phyloP scores from a whole-genome alignment of 2,329 filamentous ascomycete genomes.

The Exophiala alcalophila region DNA sequence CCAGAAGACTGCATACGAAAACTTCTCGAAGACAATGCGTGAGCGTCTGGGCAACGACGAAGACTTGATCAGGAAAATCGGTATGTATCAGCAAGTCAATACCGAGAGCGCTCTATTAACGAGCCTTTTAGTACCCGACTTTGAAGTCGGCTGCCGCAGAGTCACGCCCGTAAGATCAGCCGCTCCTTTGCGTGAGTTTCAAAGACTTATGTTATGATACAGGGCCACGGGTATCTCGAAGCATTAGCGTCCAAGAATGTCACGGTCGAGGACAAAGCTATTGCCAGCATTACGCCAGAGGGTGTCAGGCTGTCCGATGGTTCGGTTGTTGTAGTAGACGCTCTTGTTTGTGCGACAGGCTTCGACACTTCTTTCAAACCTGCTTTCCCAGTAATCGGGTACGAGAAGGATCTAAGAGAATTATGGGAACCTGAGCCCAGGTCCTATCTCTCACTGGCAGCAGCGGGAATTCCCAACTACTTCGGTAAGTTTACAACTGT shows the following conservation, averaged over 20 bases:
- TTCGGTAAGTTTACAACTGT: slow-evolving; percentile 23
- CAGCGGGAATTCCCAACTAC: slow-evolving; percentile 44
- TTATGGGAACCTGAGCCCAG: slow-evolving; percentile 37
- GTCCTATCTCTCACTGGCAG: slow-evolving; percentile 47
- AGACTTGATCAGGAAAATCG: too few relatives aligned
- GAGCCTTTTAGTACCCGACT: slow-evolving; percentile 32
- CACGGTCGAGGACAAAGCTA: slow-evolving; percentile 3
- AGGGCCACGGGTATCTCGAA: slow-evolving; percentile 42
- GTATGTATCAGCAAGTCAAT: too few relatives aligned
- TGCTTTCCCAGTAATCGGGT: slow-evolving; percentile 35
- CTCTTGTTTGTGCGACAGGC: slow-evolving; percentile 38
- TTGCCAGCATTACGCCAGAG: neutral
- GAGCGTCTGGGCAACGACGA: too few relatives aligned
- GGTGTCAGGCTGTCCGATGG: slow-evolving; percentile 30
- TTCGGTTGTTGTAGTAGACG: slow-evolving; percentile 33
- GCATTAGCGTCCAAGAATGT: slow-evolving; percentile 27
- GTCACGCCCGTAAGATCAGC: too few relatives aligned
- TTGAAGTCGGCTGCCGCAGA: slow-evolving; percentile 28
- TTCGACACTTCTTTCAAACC: slow-evolving; percentile 38
- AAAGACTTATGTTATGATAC: too few relatives aligned
- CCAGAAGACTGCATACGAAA: slow-evolving; percentile 38
- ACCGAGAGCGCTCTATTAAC: neutral
- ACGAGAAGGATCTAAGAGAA: slow-evolving; percentile 31
- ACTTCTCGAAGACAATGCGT: slow-evolving; percentile 44
- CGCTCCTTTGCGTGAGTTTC: too few relatives aligned